phyloP scores from a whole-genome alignment of 1,284 basidiomycete species.

The Ganoderma boninense region DNA sequence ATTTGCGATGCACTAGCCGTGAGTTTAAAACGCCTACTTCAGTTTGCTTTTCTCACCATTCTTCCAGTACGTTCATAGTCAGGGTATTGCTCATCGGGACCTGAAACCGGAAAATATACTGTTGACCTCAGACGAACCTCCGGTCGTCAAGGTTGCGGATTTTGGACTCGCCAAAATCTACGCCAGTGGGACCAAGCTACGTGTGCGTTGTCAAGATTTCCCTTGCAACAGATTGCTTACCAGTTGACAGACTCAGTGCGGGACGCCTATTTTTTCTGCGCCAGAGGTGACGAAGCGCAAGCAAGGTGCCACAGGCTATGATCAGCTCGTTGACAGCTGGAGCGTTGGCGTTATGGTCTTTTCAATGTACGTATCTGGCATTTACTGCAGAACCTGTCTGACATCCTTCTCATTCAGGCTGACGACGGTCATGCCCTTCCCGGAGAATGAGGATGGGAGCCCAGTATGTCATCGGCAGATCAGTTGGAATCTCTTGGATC shows the following conservation, averaged over 20 bases:
- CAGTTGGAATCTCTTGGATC: conserved; percentile 54
- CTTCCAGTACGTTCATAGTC: conserved; percentile 74
- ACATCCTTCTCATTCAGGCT: too few relatives aligned
- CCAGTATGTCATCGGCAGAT: conserved; percentile 46
- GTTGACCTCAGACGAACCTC: conserved; percentile 69
- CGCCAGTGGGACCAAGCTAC: conserved; percentile 75
- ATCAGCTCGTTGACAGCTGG: conserved; percentile 90
- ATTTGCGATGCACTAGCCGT: conserved; percentile 78
- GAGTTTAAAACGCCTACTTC: conserved; percentile 38
- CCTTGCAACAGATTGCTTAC: too few relatives aligned
- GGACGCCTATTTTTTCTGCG: conserved; percentile 85
- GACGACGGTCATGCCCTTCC: conserved; percentile 74
- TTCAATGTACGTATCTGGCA: conserved; percentile 72
- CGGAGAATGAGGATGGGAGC: conserved; percentile 59
- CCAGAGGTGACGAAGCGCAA: conserved; percentile 84
- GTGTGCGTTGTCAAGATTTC: conserved; percentile 49
- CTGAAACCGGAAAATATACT: conserved; percentile 93
- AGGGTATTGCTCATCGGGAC: conserved; percentile 88
- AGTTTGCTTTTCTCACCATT: neutral
- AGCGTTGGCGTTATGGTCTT: conserved; percentile 93
- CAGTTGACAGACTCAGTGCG: conserved; percentile 77
- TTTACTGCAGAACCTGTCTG: too few relatives aligned
- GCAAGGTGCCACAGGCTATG: conserved; percentile 72
- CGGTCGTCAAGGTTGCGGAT: conserved; percentile 86
- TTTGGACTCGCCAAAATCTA: conserved; percentile 93